Evolutionary conservation across 2,329 filamentous ascomycete genomes (phyloP), one percentile per base, ranked within the genome.

Genomic region (Neophaeococcomyces aloes): DNA sequence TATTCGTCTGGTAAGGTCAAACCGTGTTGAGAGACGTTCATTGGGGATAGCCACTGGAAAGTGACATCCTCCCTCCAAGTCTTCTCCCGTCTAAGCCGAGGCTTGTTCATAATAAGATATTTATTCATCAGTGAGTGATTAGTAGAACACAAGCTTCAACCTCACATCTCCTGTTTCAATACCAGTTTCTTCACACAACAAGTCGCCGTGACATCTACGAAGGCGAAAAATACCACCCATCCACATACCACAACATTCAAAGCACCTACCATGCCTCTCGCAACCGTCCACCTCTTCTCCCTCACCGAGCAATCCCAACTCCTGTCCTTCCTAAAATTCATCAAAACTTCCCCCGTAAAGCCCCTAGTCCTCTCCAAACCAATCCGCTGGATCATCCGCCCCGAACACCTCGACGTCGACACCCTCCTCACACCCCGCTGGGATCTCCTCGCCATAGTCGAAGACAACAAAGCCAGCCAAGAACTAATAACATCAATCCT

Each of bases 391-490:
- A 57, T 66, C 27, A 61, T 66, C 42, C 58, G 51, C 13, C 61
- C 63, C 15, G 57, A 56, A 1, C 45, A 45, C 14, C 54, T 65
- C 35, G 61, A 64, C 45, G 50, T 42, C 3, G 36, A 52, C 17
- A 44, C 52, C 6, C 54, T 65, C 14, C 50, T 58, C 15, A 53
- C 43, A 18, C 49, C 53, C 2, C 45, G 48, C 38, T 66, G 62
- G 63, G 61, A 65, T 37, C 50, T 66, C 1, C 47, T 66, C 3
- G 31, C 64, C 7, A 61, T 66, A 29, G 48, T 64, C n/a, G 50
- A 44, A n/a, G 52, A 48, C n/a, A 34, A 40, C 23, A 30, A 43
- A 27, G 44, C 44, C 19, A 31, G 38, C 38, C 58, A 59, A 39
- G 40, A 54, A 60, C 21, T 19, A 43, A 4, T 1, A 32, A 10